Base-by-base conservation (phyloP, 2,329 filamentous ascomycete species). In the Basipetospora chlamydospora region DNA sequence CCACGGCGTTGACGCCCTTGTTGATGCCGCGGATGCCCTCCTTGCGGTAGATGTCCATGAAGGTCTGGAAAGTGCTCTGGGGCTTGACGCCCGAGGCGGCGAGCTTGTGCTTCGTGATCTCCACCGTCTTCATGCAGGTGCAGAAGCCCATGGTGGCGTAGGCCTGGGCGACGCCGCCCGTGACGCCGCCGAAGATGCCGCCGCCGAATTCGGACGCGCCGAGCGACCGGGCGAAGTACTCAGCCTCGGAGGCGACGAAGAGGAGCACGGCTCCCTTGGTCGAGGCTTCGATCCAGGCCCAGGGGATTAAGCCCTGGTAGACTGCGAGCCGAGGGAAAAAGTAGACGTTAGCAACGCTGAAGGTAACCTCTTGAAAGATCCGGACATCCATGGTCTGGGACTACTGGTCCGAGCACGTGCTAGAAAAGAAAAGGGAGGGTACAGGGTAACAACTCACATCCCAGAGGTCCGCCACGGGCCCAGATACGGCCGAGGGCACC, bases 101-200 rank as follows among this genome's bases (percentile, higher is more conserved):
- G 54, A 90, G 69, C 74, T 96, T 96, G 71, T 90, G 81, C 67
- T 95, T 92, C 55, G 90, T 98, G 64, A 98, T 98, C 64, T 98
- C 90, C 47, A 96, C 90, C 45, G 90, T 98, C 78, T 98, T 98
- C 90, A 98, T 98, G 75, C 90, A 98, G 43, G 90, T 98, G 66
- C 90, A 98, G 77, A 98, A 98, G 49, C 90, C 90, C 88, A 98
- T 98, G 58, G 90, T 98, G 47, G 90, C 90, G 60, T 98, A 98
- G 42, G 90, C 90, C 67, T 98, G 90, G 32, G 88, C 90, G 41
- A 98, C 77, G 71, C 90, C 90, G 57, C 90, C 90, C 16, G 77
- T 72, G 69, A 98, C 85, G 61, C 90, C 90, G 53, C 90, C 90
- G 22, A 70, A 57, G 64, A 98, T 96, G 56, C 90, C 90, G 48